A percentile compares a stretch with the other conserved stretches of the same genome.
phyloP scores from a whole-genome alignment of 2,329 filamentous ascomycete genomes.

The Corynespora cassiicola region DNA sequence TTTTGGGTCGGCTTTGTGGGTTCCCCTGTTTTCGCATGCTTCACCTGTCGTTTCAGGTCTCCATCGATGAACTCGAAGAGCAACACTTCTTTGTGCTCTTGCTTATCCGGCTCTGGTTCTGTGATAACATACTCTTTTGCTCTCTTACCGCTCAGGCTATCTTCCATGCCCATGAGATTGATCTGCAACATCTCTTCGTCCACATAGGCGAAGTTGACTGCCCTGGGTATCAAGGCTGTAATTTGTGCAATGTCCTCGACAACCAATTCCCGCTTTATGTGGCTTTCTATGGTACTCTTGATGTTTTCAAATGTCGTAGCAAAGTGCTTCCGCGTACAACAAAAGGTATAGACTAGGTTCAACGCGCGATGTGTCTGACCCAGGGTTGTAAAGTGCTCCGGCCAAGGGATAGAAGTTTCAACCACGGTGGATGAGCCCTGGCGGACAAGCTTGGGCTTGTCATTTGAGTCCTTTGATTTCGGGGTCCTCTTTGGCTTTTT shows the following conservation, averaged over 20 bases:
- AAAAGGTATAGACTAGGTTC: constrained; percentile 94
- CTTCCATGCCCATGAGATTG: constrained; percentile 74
- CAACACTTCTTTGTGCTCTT: constrained; percentile 71
- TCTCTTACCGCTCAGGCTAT: constrained; percentile 66
- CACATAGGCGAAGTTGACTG: constrained; percentile 84
- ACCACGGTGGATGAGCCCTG: constrained; percentile 57
- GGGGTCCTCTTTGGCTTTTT: constrained; percentile 56
- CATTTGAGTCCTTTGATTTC: constrained; percentile 41
- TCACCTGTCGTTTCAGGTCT: constrained; percentile 82
- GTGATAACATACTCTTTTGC: constrained; percentile 53
- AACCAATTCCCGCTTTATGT: constrained; percentile 73
- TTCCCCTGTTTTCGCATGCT: constrained; percentile 75
- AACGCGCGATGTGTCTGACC: constrained; percentile 81
- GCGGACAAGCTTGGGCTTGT: constrained; percentile 48
- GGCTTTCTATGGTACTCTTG: constrained; percentile 80
- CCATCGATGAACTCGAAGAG: constrained; percentile 94
- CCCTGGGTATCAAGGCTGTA: constrained; percentile 75
- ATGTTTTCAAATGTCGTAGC: constrained; percentile 92
- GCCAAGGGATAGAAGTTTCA: constrained; percentile 71
- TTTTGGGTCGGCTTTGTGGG: constrained; percentile 71
- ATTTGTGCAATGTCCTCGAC: constrained; percentile 85
- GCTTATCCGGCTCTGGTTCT: constrained; percentile 43
- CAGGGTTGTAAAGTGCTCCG: constrained; percentile 73
- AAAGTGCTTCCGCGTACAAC: constrained; percentile 88
- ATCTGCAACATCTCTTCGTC: constrained; percentile 84